Evolutionary conservation across 2,329 filamentous ascomycete species (phyloP).

Genomic region (Penicillium frequentans): DNA sequence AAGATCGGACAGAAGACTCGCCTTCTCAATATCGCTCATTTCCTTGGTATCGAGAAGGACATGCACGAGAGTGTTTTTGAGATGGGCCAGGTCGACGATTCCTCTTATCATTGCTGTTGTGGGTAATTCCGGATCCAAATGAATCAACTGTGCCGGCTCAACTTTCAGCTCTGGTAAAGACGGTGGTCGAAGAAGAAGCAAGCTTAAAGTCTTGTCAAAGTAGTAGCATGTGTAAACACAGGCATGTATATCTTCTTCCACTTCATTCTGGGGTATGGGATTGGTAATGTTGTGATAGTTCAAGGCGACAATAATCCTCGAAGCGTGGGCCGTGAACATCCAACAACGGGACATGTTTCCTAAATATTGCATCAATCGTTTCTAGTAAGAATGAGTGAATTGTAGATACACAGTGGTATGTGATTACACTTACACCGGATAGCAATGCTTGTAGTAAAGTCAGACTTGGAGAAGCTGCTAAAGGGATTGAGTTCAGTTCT

Average conservation of each 20-base stretch:
- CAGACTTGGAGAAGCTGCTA: constrained; percentile 21
- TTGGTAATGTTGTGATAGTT: constrained; percentile 26
- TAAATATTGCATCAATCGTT: constrained; percentile 21
- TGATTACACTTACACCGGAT: constrained; percentile 16
- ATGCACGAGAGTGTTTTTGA: constrained; percentile 13
- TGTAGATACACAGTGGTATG: not conserved
- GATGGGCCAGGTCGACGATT: constrained; percentile 17
- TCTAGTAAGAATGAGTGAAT: constrained; percentile 1
- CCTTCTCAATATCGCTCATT: constrained; percentile 18
- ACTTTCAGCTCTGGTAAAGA: constrained; percentile 24
- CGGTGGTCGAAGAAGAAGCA: constrained; percentile 23
- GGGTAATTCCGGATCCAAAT: constrained; percentile 19
- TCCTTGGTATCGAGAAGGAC: constrained; percentile 18
- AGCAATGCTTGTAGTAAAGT: constrained; percentile 21
- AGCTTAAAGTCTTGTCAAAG: constrained; percentile 23
- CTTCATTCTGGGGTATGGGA: constrained; percentile 11
- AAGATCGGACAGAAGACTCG: constrained; percentile 19
- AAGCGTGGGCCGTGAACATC: constrained; percentile 21
- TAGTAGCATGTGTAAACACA: constrained; percentile 25
- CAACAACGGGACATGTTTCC: constrained; percentile 26
- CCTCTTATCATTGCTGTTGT: constrained; percentile 19
- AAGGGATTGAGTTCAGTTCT: constrained; percentile 17
- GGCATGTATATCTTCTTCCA: constrained; percentile 20
- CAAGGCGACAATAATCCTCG: constrained; percentile 19
- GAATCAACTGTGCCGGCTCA: constrained; percentile 15